Conservation (phyloP, 306 rosid species). For the Fragaria iinumae region DNA sequence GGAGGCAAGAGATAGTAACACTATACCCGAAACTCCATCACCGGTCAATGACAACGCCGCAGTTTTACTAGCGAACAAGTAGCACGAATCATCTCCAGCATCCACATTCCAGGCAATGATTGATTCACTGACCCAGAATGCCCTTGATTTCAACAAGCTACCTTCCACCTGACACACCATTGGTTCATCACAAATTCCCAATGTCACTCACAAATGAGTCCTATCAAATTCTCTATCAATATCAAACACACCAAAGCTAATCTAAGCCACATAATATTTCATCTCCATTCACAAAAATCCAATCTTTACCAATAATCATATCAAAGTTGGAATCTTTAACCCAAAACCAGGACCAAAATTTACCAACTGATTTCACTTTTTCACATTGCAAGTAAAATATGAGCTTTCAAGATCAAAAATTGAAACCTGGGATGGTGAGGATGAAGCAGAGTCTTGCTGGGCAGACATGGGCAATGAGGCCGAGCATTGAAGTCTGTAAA, state of each 20-base stretch:
- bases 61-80: slow-evolving; percentile 55
- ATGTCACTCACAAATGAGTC: background rate
- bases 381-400: background rate
- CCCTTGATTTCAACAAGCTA: slow-evolving; percentile 62
- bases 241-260: background rate
- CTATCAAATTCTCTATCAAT: background rate
- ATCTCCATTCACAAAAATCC: background rate
- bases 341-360: background rate
- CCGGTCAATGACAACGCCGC: slow-evolving; percentile 55
- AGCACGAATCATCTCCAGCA: slow-evolving; percentile 45
- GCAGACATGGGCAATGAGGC: slow-evolving; percentile 35
- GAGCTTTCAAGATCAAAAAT: background rate
- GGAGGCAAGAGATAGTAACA: slow-evolving; percentile 4
- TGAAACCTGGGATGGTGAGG: slow-evolving; percentile 52
- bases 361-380: background rate
- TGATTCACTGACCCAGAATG: slow-evolving; percentile 67
- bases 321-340: background rate
- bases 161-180: slow-evolving; percentile 46
- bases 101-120: slow-evolving; percentile 84
- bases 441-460: slow-evolving; percentile 36
- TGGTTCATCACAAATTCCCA: background rate
- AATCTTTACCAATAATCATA: background rate
- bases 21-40: slow-evolving; percentile 53
- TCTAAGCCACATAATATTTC: background rate
- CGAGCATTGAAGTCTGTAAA: slow-evolving; percentile 33